Percentiles rank a stretch among this genome's conserved stretches.
These are phyloP conservation scores for Coffea eugenioides DNA, from an alignment of 257 asterid genomes.

Conservation along the genomic window DNA sequence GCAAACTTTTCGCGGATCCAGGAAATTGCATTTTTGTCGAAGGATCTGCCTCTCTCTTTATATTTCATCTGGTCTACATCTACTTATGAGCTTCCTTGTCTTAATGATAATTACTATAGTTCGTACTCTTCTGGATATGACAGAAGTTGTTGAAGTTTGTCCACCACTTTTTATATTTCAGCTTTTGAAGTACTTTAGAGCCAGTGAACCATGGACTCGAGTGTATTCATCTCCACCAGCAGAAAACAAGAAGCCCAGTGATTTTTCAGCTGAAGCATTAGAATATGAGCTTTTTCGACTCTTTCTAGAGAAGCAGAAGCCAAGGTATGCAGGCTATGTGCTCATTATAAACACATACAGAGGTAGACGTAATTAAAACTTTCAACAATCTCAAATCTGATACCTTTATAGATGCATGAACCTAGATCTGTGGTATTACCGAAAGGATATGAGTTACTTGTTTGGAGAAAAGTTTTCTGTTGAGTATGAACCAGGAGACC, in stretches of 20 bases:
- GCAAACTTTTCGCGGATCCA: not conserved
- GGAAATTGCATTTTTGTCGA: not conserved
- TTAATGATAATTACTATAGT: not conserved
- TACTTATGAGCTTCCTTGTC: not conserved
- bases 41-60: not conserved
- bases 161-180: constrained; percentile 25
- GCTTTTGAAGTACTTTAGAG: constrained; percentile 47
- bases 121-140: not conserved
- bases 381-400: too few species aligned
- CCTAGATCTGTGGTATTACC: too few species aligned
- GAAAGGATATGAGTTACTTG: too few species aligned
- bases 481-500: too few species aligned
- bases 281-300: constrained; percentile 51
- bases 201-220: constrained; percentile 73
- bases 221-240: constrained; percentile 39
- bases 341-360: too few species aligned
- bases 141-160: not conserved
- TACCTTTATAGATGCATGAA: too few species aligned
- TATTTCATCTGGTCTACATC: not conserved
- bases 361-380: too few species aligned
- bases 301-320: constrained; percentile 41
- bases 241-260: constrained; percentile 39
- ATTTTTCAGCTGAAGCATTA: constrained; percentile 46
- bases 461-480: too few species aligned
- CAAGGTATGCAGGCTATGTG: constrained; percentile 40